Evolutionary conservation across 306 rosid species (phyloP).

Genomic region (Malus asiatica): DNA sequence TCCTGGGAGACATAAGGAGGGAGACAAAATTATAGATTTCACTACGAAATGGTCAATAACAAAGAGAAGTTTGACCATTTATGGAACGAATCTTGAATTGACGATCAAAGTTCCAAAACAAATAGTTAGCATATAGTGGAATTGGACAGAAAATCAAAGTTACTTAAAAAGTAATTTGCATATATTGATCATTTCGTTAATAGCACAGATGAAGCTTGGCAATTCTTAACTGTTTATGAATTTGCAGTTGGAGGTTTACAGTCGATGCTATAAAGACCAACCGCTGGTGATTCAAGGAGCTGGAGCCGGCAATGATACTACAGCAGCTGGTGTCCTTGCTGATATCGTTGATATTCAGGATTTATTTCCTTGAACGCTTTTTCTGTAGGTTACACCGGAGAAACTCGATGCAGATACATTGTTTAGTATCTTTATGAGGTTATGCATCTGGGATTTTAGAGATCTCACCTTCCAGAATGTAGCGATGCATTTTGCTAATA

Average conservation of each 20-base stretch:
- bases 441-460: too few species aligned
- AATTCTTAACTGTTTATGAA: slow-evolving; percentile 8
- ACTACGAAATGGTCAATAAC: background rate
- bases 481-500: too few species aligned
- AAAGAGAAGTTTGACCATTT: background rate
- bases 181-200: background rate
- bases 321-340: slow-evolving; percentile 95
- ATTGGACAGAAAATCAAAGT: too few species aligned
- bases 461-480: too few species aligned
- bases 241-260: slow-evolving; percentile 77
- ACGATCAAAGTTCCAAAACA: background rate
- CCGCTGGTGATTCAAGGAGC: slow-evolving; percentile 97
- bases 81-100: background rate
- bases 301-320: slow-evolving; percentile 96
- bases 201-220: slow-evolving; percentile 2
- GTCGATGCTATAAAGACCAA: slow-evolving; percentile 61
- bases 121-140: too few species aligned
- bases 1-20: background rate
- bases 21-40: background rate
- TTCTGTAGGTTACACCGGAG: background rate
- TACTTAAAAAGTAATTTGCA: background rate
- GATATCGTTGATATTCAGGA: slow-evolving; percentile 82
- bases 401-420: background rate
- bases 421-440: background rate
- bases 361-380: slow-evolving; percentile 41